Evolutionary conservation across 306 rosid species (phyloP), one percentile per base, ranked within the genome.

Genomic region (Spatholobus suberectus): DNA sequence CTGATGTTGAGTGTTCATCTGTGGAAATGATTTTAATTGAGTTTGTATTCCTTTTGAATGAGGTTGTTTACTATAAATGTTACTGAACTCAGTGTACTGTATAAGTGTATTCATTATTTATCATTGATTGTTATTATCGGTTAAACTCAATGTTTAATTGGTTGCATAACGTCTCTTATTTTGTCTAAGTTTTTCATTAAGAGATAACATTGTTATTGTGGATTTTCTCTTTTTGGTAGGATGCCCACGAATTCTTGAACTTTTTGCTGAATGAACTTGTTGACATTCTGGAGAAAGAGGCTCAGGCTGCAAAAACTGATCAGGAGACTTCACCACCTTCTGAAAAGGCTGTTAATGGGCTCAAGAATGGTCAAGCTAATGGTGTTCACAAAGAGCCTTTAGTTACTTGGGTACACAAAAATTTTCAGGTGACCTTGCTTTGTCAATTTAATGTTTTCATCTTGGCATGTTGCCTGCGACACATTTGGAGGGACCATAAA

Each of bases 331-430:
- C 90, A 21, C 90, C 99, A 63, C 94, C 98, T 62, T 80, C 90
- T 81, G 97, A 92, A 73, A 92, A 82, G 89, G 43, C 70, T 73
- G 90, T 88, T 78, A 96, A 96, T 87, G 99, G 97, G 51, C 88
- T 80, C 20, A 91, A 86, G 86, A 92, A 89, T 82, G 91, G 83
- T 73, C 91, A 13, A 73, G 90, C 87, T 59, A 94, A 96, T 88
- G 98, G 97, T 84, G 80, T 80, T 88, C 88, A 86, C 17, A 92
- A 92, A 83, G 99, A 91, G 83, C 99, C 98, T 67, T 84, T 94
- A 35, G 97, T 94, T 76, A 96, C 99, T 44, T 96, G 98, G 99
- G 99, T 96, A 79, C 99, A 96, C 92, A 94, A 82, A 89, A 96
- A 94, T 84, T 96, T 96, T 87, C 99, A 96, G 99, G 99, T 96